These are phyloP conservation scores for Spinacia oleracea DNA, from an alignment of 179 eudicot species.

Conservation along the genomic window DNA sequence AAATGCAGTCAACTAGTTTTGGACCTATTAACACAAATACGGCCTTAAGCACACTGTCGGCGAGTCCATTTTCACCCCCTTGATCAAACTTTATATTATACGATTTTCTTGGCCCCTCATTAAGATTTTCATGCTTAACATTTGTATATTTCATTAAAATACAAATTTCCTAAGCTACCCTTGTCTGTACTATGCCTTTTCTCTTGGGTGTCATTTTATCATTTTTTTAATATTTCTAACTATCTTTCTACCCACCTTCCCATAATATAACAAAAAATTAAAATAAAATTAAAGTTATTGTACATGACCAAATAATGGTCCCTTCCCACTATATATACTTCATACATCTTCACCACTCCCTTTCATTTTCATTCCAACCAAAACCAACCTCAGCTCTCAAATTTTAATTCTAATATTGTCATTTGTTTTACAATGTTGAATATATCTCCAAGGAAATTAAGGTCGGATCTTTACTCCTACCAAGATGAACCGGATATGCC, in stretches of 20 bases:
- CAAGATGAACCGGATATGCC: constrained; percentile 62
- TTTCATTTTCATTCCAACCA: constrained; percentile 20
- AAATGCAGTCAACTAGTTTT: constrained; percentile 36
- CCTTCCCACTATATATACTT: constrained; percentile 28
- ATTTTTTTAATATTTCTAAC: constrained; percentile 22
- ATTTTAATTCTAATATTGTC: too few species aligned
- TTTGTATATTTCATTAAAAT: constrained; percentile 13
- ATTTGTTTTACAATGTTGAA: constrained; percentile 25
- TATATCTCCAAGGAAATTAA: constrained; percentile 77
- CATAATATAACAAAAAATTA: too few species aligned
- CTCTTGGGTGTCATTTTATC: constrained; percentile 50
- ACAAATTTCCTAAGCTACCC: constrained; percentile 30
- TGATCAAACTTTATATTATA: constrained; percentile 14
- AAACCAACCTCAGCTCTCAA: constrained; percentile 1
- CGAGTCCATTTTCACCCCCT: constrained; percentile 8
- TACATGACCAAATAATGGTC: constrained; percentile 1
- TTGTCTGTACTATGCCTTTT: constrained; percentile 61
- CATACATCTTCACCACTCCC: constrained; percentile 26
- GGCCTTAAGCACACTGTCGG: constrained; percentile 28
- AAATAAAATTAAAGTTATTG: not conserved
- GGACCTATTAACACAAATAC: constrained; percentile 25
- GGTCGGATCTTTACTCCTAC: constrained; percentile 68
- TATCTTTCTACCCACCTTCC: constrained; percentile 43
- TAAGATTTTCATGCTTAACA: constrained; percentile 14
- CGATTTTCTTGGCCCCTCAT: constrained; percentile 18